Evolutionary conservation across 331 rosid genomes (phyloP).

Genomic region (Prunus yedoensis): DNA sequence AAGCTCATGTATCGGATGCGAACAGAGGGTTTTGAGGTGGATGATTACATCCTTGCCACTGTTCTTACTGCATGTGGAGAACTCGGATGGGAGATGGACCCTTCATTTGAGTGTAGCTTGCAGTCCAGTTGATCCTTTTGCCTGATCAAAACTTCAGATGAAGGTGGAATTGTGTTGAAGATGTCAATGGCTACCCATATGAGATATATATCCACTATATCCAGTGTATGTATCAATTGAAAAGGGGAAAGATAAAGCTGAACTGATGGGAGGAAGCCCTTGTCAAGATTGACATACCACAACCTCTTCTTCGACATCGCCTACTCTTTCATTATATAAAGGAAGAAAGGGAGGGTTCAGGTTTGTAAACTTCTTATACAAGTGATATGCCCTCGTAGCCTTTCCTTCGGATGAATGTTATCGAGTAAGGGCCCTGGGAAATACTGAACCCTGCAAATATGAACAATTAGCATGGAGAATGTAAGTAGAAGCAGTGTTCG

Average conservation of each 20-base stretch:
- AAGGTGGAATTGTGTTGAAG: slow-evolving; percentile 9
- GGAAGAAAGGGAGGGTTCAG: slow-evolving; percentile 3
- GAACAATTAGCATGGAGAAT: not conserved
- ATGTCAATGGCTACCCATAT: slow-evolving; percentile 2
- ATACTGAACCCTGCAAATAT: not conserved
- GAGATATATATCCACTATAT: slow-evolving; percentile 24
- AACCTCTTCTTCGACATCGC: not conserved
- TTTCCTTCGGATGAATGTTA: not conserved
- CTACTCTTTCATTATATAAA: not conserved
- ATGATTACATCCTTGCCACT: slow-evolving; percentile 58
- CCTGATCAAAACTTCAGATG: slow-evolving; percentile 12
- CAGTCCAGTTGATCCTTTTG: slow-evolving; percentile 38
- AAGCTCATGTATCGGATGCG: slow-evolving; percentile 79
- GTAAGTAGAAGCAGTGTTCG: not conserved
- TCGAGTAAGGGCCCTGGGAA: not conserved
- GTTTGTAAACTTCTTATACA: not conserved
- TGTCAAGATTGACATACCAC: not conserved
- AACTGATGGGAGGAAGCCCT: not conserved
- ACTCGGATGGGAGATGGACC: slow-evolving; percentile 35
- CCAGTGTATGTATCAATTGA: slow-evolving; percentile 9
- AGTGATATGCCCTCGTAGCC: not conserved
- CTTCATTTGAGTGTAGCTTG: slow-evolving; percentile 41
- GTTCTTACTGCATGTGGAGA: slow-evolving; percentile 74
- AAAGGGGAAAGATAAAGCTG: not conserved
- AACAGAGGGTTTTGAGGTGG: slow-evolving; percentile 76